Percentiles rank a stretch among this genome's conserved stretches.
These are phyloP conservation scores for Rhodotorula sp. DNA, from an alignment of 1,284 basidiomycete species.

Conservation along the genomic window DNA sequence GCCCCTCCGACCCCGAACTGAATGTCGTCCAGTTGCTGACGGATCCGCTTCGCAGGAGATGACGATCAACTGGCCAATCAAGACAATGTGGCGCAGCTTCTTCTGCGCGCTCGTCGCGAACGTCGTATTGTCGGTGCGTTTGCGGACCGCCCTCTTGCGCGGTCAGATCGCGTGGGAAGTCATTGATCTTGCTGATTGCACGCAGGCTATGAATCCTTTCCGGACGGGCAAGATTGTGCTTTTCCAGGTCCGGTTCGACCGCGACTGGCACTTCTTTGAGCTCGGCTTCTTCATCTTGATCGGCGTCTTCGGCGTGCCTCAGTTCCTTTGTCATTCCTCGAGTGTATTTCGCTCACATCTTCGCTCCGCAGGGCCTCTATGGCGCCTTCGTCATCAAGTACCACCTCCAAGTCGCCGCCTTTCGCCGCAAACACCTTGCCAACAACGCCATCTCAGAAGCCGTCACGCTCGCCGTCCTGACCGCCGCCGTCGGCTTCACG, in stretches of 20 bases:
- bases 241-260: conserved; percentile 95
- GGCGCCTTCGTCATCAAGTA: conserved; percentile 97
- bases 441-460: conserved; percentile 86
- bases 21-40: background rate
- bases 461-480: conserved; percentile 77
- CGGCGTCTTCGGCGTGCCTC: conserved; percentile 85
- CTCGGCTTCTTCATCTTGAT: conserved; percentile 83
- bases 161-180: background rate
- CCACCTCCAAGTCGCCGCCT: conserved; percentile 90
- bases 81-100: conserved; percentile 98
- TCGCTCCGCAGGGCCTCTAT: conserved; percentile 74
- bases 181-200: background rate
- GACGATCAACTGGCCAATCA: conserved; percentile 93
- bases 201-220: conserved; percentile 93
- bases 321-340: background rate
- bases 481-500: conserved; percentile 87
- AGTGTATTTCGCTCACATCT: no score
- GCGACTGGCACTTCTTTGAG: conserved; percentile 99
- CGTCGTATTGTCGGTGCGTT: conserved; percentile 82
- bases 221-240: conserved; percentile 95
- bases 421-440: conserved; percentile 82
- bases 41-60: conserved; percentile 70
- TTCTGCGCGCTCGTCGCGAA: conserved; percentile 96
- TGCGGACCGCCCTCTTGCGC: background rate
- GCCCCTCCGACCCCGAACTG: conserved; percentile 5